These are phyloP conservation scores for Coccomyxa sp. DNA, from an alignment of 139 green algal species.

Conservation along the genomic window DNA sequence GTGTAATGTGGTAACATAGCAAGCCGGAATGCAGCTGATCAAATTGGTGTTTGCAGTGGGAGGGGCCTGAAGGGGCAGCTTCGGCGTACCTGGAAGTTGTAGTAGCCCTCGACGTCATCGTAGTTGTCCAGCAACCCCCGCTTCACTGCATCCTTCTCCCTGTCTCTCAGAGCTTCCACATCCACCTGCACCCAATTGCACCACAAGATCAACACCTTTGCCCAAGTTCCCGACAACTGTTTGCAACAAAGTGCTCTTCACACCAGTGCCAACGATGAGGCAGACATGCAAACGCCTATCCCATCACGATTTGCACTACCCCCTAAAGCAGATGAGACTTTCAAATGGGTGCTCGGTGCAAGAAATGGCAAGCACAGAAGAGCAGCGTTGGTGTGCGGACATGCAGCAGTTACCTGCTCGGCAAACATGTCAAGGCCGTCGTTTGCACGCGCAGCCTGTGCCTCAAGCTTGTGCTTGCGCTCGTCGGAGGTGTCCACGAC, in stretches of 20 bases:
- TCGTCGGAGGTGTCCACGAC: not conserved
- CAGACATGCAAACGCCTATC: not conserved
- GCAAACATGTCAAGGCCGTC: constrained; percentile 29
- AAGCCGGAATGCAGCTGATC: not conserved
- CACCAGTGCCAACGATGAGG: too few species aligned
- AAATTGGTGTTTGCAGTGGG: not conserved
- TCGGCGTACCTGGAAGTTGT: constrained; percentile 80
- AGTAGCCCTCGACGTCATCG: constrained; percentile 95
- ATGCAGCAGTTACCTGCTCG: constrained; percentile 49
- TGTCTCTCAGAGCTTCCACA: not conserved
- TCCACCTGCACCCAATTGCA: not conserved
- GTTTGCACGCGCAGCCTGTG: not conserved
- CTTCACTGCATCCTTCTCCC: not conserved
- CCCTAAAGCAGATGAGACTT: not conserved
- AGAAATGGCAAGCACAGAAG: not conserved
- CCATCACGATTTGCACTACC: not conserved
- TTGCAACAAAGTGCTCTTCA: too few species aligned
- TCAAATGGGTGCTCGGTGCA: not conserved
- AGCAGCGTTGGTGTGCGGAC: not conserved
- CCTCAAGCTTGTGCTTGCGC: not conserved
- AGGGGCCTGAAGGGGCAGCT: not conserved
- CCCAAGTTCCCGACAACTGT: too few species aligned
- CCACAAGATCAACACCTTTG: too few species aligned
- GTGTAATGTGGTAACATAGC: too few species aligned
- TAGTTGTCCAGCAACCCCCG: constrained; percentile 75